phyloP scores from a whole-genome alignment of 306 rosid genomes.

The Erythrophleum fordii region DNA sequence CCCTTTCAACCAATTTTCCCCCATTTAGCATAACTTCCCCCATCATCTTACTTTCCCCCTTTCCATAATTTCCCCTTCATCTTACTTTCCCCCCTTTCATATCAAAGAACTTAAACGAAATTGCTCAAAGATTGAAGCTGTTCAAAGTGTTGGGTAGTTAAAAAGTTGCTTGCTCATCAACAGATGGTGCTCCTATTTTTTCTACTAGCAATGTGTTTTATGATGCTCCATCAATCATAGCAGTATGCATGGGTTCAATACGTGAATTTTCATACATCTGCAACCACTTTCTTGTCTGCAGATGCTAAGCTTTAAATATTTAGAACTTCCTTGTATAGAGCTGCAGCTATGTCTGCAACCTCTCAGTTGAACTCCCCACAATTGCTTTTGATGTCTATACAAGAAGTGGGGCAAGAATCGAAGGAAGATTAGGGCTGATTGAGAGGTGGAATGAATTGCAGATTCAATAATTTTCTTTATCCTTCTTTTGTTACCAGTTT shows the following conservation, averaged over 20 bases:
- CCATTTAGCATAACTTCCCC: neutral
- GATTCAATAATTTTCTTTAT: neutral
- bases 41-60: neutral
- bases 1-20: neutral
- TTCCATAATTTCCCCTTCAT: neutral
- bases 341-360: neutral
- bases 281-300: neutral
- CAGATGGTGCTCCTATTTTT: neutral
- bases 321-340: no score
- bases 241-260: neutral
- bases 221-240: neutral
- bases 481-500: neutral
- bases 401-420: neutral
- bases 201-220: neutral
- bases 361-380: neutral
- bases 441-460: neutral
- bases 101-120: neutral
- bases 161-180: neutral
- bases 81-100: neutral
- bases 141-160: neutral
- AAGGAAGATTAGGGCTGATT: neutral
- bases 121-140: neutral
- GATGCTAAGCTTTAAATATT: neutral
- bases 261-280: neutral
- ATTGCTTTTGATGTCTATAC: neutral